phyloP scores from a whole-genome alignment of 1,284 basidiomycete species.

The Xerocomus minutiporus region DNA sequence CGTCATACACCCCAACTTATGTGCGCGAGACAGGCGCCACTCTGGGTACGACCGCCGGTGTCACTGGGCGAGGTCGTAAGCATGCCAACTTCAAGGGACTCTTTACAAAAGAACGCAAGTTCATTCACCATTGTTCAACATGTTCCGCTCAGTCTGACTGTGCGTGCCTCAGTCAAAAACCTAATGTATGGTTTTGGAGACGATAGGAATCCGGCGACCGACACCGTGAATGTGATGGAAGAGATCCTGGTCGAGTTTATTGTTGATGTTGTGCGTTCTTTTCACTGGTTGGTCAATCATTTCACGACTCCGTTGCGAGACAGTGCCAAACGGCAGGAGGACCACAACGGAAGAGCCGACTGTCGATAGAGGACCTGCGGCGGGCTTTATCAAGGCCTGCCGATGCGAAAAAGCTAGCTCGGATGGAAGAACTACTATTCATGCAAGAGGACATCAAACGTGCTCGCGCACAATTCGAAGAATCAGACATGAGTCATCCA shows the following conservation, averaged over 20 bases:
- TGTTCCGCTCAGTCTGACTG: constrained; percentile 6
- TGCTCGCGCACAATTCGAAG: constrained; percentile 76
- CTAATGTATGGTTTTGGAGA: constrained; percentile 97
- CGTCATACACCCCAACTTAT: constrained; percentile 55
- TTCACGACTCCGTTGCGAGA: constrained; percentile 7
- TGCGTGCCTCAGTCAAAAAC: constrained; percentile 59
- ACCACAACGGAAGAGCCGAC: constrained; percentile 62
- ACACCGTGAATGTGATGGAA: constrained; percentile 89
- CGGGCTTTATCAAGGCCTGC: constrained; percentile 70
- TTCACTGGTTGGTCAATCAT: constrained; percentile 12
- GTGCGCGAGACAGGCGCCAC: constrained; percentile 43
- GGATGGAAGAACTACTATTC: constrained; percentile 85
- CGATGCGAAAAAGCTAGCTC: constrained; percentile 81
- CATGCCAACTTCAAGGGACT: constrained; percentile 64
- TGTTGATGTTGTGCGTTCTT: constrained; percentile 70
- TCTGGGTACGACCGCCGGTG: constrained; percentile 36
- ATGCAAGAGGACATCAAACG: constrained; percentile 91
- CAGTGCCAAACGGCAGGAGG: constrained; percentile 71
- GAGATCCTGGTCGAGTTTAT: constrained; percentile 92
- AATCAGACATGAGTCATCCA: constrained; percentile 55
- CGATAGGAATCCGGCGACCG: constrained; percentile 79
- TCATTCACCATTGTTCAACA: not conserved
- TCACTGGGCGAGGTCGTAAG: constrained; percentile 48
- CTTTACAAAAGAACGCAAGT: constrained; percentile 75
- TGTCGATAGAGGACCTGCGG: constrained; percentile 78